These are phyloP conservation scores for Aspergillus sp. DNA, from an alignment of 2,329 filamentous ascomycete species.

Conservation along the genomic window DNA sequence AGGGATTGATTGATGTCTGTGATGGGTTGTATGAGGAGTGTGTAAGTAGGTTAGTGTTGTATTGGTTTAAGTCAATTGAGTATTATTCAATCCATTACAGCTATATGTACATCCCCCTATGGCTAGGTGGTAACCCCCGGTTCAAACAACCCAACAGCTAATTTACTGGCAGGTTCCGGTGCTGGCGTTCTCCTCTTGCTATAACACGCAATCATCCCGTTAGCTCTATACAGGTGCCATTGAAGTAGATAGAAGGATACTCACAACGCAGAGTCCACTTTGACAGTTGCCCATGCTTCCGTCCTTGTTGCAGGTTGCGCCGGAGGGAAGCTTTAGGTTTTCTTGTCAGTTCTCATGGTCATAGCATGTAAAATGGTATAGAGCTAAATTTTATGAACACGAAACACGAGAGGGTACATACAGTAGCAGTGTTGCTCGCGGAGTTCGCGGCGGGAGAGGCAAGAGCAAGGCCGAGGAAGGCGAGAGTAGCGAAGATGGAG, in stretches of 20 bases:
- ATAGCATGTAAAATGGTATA: background rate
- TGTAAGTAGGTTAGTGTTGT: no score
- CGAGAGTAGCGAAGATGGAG: background rate
- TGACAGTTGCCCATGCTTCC: slow-evolving; percentile 2
- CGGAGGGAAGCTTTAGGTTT: background rate
- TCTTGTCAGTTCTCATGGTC: background rate
- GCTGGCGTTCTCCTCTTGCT: background rate
- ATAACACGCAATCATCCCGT: background rate
- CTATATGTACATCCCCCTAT: background rate
- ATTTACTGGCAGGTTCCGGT: background rate
- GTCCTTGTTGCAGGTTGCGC: slow-evolving; percentile 2
- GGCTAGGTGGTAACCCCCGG: no score
- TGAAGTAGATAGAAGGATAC: background rate
- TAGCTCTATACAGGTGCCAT: background rate
- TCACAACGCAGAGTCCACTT: slow-evolving; percentile 2
- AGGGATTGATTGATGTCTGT: no score
- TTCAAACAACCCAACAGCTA: no score
- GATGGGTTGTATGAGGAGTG: no score
- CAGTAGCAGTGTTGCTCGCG: background rate
- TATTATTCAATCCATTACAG: background rate
- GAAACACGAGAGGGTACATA: background rate
- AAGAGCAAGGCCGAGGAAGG: background rate
- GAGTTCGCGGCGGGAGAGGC: background rate
- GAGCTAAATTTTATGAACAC: no score
- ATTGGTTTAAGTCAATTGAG: no score